phyloP scores from a whole-genome alignment of 306 rosid species.

The Fagus sylvatica region DNA sequence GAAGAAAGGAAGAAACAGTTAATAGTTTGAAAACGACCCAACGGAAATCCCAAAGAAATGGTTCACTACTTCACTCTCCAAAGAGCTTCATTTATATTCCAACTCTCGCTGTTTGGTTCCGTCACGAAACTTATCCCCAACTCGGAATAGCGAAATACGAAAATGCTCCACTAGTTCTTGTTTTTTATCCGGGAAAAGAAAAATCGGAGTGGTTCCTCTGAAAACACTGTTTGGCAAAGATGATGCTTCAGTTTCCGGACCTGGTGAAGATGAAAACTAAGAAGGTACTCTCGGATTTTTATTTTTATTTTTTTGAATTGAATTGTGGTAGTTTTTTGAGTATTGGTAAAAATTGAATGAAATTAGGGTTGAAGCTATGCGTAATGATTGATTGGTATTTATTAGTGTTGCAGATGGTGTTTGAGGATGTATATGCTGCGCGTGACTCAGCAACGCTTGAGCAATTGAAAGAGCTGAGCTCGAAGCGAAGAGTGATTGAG shows the following conservation, averaged over 20 bases:
- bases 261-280: slow-evolving; percentile 73
- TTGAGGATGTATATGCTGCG: slow-evolving; percentile 59
- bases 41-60: too few species aligned
- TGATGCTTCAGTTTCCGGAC: slow-evolving; percentile 62
- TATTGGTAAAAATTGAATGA: not conserved
- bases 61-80: too few species aligned
- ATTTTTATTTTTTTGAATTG: not conserved
- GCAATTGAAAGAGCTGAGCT: slow-evolving; percentile 75
- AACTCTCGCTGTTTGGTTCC: too few species aligned
- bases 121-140: too few species aligned
- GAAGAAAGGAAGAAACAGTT: too few species aligned
- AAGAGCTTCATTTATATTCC: too few species aligned
- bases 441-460: slow-evolving; percentile 69
- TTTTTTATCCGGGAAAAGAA: too few species aligned
- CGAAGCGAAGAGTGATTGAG: slow-evolving; percentile 69
- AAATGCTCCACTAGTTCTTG: too few species aligned
- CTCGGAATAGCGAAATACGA: too few species aligned
- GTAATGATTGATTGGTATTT: too few species aligned
- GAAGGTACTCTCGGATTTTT: slow-evolving; percentile 35
- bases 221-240: slow-evolving; percentile 20
- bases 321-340: not conserved
- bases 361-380: not conserved
- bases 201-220: too few species aligned
- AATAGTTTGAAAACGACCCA: too few species aligned
- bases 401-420: slow-evolving; percentile 48